A percentile compares a stretch with the other conserved stretches of the same genome.
Evolutionary conservation across 441 rosid genomes (phyloP).

Genomic region (Erodium moschatum): DNA sequence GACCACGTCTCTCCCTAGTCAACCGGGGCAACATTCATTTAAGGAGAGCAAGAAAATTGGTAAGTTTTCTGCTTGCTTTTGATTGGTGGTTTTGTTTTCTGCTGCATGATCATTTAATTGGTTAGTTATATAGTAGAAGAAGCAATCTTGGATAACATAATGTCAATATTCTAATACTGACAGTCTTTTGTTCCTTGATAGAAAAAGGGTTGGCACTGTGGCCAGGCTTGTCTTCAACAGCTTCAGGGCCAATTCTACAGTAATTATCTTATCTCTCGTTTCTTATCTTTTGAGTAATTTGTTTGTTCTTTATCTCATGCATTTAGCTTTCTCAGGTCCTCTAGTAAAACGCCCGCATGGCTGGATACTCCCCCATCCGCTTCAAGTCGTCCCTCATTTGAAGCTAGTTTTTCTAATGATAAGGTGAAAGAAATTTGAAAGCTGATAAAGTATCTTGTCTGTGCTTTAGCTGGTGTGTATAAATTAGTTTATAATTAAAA

Average conservation of each 20-base stretch:
- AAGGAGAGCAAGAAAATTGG: slow-evolving; percentile 35
- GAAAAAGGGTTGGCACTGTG: slow-evolving; percentile 42
- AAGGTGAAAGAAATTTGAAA: slow-evolving; percentile 30
- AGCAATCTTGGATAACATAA: not conserved
- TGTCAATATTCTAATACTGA: slow-evolving; percentile 8
- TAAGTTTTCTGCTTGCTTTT: slow-evolving; percentile 19
- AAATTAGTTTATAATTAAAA: not conserved
- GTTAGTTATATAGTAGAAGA: not conserved
- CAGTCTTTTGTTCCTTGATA: slow-evolving; percentile 12
- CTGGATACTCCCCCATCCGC: slow-evolving; percentile 36
- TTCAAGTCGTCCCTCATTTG: slow-evolving; percentile 25
- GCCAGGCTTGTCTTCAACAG: slow-evolving; percentile 45
- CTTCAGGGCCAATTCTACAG: slow-evolving; percentile 33
- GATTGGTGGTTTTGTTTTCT: not conserved
- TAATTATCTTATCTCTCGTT: slow-evolving; percentile 27
- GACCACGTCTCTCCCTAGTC: slow-evolving; percentile 29
- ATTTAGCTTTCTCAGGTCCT: slow-evolving; percentile 35
- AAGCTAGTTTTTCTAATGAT: slow-evolving; percentile 27
- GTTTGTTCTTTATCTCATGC: slow-evolving; percentile 15
- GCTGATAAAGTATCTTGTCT: not conserved
- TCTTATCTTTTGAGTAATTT: not conserved
- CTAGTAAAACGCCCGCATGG: slow-evolving; percentile 48
- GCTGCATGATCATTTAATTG: not conserved
- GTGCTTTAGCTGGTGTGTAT: not conserved
- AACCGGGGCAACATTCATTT: slow-evolving; percentile 23